Evolutionary conservation across 495 filamentous ascomycete genomes (phyloP).

Genomic region (Cercophora scortea): DNA sequence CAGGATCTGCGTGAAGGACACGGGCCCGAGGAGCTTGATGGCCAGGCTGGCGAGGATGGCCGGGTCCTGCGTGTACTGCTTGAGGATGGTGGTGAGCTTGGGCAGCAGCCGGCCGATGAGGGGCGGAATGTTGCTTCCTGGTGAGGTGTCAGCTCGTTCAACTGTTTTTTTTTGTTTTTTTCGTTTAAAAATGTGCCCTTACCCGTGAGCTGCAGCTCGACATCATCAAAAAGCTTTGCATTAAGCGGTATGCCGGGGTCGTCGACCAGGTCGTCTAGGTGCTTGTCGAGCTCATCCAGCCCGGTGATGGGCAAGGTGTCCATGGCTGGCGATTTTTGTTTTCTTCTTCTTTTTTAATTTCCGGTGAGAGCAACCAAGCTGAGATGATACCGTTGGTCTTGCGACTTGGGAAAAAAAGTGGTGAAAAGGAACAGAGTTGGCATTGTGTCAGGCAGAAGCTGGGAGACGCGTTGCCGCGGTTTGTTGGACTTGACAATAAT

Average conservation of each 20-base stretch:
- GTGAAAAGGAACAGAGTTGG: neutral
- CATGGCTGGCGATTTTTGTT: conserved; percentile 1
- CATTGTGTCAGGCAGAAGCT: conserved; percentile 1
- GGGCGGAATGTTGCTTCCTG: conserved; percentile 29
- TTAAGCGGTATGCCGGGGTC: conserved; percentile 30
- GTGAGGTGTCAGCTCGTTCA: no score
- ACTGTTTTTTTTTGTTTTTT: no score
- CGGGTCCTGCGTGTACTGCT: conserved; percentile 43
- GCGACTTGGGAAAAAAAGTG: neutral
- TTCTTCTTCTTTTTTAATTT: neutral
- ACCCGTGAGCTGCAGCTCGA: conserved; percentile 47
- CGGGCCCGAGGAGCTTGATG: conserved; percentile 44
- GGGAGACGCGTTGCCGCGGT: neutral
- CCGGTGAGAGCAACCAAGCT: neutral
- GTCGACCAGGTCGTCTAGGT: conserved; percentile 38
- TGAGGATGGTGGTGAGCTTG: conserved; percentile 38
- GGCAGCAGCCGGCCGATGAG: conserved; percentile 42
- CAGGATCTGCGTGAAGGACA: conserved; percentile 42
- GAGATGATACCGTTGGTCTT: neutral
- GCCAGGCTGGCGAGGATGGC: conserved; percentile 40
- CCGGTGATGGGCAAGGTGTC: conserved; percentile 34
- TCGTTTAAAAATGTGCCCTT: no score
- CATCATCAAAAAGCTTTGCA: conserved; percentile 44
- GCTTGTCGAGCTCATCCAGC: conserved; percentile 39
- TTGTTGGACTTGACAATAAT: no score